A percentile compares a stretch with the other conserved stretches of the same genome.
Conservation (phyloP, 306 rosid species). For the Dryas octopetala region DNA sequence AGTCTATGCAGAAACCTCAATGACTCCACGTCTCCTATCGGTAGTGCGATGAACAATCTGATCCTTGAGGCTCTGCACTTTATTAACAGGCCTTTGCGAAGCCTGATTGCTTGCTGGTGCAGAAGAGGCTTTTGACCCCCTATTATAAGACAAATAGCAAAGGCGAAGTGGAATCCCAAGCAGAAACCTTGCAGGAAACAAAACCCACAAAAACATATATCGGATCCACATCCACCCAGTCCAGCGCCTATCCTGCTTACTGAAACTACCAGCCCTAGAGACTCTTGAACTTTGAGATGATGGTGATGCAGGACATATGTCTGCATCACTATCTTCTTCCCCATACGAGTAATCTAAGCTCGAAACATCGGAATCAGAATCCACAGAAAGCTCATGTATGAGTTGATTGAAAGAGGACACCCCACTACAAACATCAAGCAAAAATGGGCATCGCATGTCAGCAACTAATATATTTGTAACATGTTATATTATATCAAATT, state of each 20-base stretch:
- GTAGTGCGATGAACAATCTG: conserved; percentile 72
- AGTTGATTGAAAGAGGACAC: conserved; percentile 90
- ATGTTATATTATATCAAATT: background rate
- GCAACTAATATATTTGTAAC: background rate
- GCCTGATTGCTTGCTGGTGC: conserved; percentile 32
- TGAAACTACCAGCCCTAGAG: conserved; percentile 42
- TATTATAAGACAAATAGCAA: conserved; percentile 31
- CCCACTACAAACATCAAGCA: conserved; percentile 51
- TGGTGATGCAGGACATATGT: conserved; percentile 52
- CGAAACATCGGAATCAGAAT: conserved; percentile 61
- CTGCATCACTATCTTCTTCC: conserved; percentile 62
- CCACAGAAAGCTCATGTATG: conserved; percentile 83
- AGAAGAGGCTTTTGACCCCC: conserved; percentile 29
- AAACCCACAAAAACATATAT: conserved; percentile 51
- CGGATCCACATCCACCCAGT: conserved; percentile 65
- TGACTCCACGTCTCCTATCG: conserved; percentile 88
- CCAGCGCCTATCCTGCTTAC: conserved; percentile 37
- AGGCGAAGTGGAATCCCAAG: conserved; percentile 51
- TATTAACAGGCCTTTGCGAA: conserved; percentile 39
- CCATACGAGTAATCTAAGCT: conserved; percentile 56
- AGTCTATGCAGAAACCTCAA: conserved; percentile 58
- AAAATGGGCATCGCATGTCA: conserved; percentile 20
- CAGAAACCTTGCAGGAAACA: conserved; percentile 54
- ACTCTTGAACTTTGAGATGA: conserved; percentile 63
- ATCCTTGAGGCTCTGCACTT: conserved; percentile 60